Percentiles rank a stretch among this genome's conserved stretches.
phyloP scores from a whole-genome alignment of 1,139 yeast species.

The Suhomyces coccinellae region DNA sequence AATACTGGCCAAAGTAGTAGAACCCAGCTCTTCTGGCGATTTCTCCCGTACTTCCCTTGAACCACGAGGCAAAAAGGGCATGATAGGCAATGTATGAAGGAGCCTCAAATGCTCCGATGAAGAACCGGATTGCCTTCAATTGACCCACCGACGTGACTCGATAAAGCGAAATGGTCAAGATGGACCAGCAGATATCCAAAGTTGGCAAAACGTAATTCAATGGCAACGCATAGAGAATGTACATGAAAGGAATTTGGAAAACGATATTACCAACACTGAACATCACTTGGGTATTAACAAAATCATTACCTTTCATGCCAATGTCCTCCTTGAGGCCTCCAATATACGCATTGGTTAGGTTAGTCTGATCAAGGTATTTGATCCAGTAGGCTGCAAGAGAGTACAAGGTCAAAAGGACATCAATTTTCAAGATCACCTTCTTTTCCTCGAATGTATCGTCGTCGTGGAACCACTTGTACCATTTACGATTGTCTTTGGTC shows the following conservation, averaged over 20 bases:
- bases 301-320: slow-evolving; percentile 64
- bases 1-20: slow-evolving; percentile 58
- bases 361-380: slow-evolving; percentile 63
- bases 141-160: slow-evolving; percentile 48
- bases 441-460: slow-evolving; percentile 56
- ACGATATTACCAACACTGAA: slow-evolving; percentile 59
- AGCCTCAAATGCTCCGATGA: slow-evolving; percentile 64
- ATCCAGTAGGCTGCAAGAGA: slow-evolving; percentile 70
- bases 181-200: slow-evolving; percentile 66
- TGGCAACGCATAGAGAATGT: slow-evolving; percentile 48
- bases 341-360: slow-evolving; percentile 67
- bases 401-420: slow-evolving; percentile 57
- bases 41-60: slow-evolving; percentile 52
- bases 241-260: slow-evolving; percentile 54
- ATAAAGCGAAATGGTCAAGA: slow-evolving; percentile 58
- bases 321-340: slow-evolving; percentile 62
- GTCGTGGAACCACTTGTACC: slow-evolving; percentile 68
- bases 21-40: slow-evolving; percentile 60
- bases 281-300: slow-evolving; percentile 58
- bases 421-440: slow-evolving; percentile 59
- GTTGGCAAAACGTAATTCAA: slow-evolving; percentile 56
- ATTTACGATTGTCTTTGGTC: slow-evolving; percentile 42
- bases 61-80: slow-evolving; percentile 63
- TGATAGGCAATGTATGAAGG: slow-evolving; percentile 61
- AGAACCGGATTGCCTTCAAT: slow-evolving; percentile 57